Evolutionary conservation across 2,329 filamentous ascomycete genomes (phyloP), one percentile per base, ranked within the genome.

Genomic region (Aspergillus sp.): DNA sequence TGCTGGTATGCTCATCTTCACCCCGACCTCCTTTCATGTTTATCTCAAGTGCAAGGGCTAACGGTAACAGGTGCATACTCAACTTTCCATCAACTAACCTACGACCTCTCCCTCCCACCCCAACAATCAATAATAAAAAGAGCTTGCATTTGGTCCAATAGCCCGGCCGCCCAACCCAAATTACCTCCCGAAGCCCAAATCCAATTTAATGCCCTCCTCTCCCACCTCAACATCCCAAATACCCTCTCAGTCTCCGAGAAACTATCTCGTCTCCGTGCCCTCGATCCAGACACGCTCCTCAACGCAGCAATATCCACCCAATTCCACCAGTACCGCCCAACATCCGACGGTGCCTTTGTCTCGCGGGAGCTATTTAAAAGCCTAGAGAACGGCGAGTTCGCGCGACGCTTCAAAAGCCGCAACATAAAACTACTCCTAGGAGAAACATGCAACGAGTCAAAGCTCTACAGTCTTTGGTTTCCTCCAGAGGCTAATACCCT

Each of bases 81-180:
- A 2, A 70, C 74, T 2, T 82, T 81, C 55, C 73, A 81, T 47
- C 79, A 82, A 60, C 61, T 82, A 2, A 72, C 77, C 7, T 77
- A 81, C 53, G 79, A 82, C 54, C 66, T 81, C 7, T 72, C 70
- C 45, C 68, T 75, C 15, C 70, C 75, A 0, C 65, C 68, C 7
- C 59, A 67, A 3, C 69, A 76, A 41, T 60, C 70, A 0, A 65
- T 81, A 38, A 71, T 82, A 46, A 74, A 72, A 47, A 66, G 76
- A 45, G 75, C 68, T 7, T 67, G 78, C 42, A 80, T 81, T 73
- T 73, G 74, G 55, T 75, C 74, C 15, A 80, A 80, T 54, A 74
- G 74, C 1, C 72, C 75, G 1, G 75, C 75, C 2, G 64, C 79
- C 4, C 77, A 79, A 48, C 77, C 78, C 1, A 79, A 78, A 52